Conservation (phyloP, 2,329 filamentous ascomycete species). For the Septoria petroselini region DNA sequence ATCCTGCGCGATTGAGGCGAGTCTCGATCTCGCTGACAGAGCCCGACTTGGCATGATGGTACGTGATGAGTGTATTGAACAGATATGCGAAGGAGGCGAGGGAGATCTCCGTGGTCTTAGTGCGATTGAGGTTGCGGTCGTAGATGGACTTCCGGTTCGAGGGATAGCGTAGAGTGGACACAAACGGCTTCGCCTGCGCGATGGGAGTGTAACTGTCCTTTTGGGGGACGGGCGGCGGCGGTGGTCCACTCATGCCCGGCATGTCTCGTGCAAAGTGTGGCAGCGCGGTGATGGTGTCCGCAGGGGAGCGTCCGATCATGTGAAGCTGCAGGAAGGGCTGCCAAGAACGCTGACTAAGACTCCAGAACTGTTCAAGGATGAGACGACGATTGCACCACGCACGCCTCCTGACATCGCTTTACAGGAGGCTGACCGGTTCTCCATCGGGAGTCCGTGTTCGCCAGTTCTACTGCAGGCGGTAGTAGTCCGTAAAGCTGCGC, state of each 20-base stretch:
- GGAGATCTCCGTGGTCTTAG: conserved; percentile 82
- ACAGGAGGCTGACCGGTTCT: not conserved
- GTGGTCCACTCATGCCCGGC: conserved; percentile 21
- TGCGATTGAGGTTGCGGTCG: conserved; percentile 88
- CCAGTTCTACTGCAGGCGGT: no score
- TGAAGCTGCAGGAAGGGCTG: no score
- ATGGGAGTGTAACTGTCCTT: conserved; percentile 29
- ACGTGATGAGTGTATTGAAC: conserved; percentile 94
- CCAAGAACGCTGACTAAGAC: not conserved
- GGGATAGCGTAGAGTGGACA: conserved; percentile 72
- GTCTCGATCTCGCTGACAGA: conserved; percentile 86
- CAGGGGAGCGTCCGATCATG: no score
- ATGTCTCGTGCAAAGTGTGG: conserved; percentile 9
- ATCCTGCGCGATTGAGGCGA: conserved; percentile 55
- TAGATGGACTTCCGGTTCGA: conserved; percentile 97
- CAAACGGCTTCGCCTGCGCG: conserved; percentile 36
- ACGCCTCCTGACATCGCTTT: no score
- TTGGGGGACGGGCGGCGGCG: conserved; percentile 13
- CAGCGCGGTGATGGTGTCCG: not conserved
- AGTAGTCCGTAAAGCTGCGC: no score
- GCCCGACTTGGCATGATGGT: conserved; percentile 85
- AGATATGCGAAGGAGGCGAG: conserved; percentile 93
- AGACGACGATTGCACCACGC: no score
- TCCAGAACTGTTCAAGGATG: no score
- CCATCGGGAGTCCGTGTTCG: not conserved